Evolutionary conservation across 2,329 filamentous ascomycete genomes (phyloP), one percentile per base, ranked within the genome.

Genomic region (Cercospora zeina): DNA sequence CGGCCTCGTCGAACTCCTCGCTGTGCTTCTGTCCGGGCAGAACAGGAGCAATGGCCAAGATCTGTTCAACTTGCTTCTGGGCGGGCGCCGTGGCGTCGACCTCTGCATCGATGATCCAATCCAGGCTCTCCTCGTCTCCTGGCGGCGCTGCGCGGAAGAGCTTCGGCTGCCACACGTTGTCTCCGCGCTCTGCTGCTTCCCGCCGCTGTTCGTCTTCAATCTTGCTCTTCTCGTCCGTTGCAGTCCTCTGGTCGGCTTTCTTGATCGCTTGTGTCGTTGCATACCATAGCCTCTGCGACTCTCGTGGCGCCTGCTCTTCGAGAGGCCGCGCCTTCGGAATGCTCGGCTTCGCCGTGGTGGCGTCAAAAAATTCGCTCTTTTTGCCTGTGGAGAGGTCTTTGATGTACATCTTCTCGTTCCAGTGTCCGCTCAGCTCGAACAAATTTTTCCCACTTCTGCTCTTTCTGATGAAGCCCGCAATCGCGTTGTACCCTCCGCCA

Each of bases 181-280:
- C 87, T 53, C 85, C 85, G 70, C 95, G 84, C 71, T 86, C 86
- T 16, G 92, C 89, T 1, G 95, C 92, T 73, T 97, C 93, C 66
- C 93, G 88, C 71, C 95, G 85, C 77, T 99, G 95, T 72, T 85
- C 87, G 71, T 97, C 93, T 75, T 99, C 95, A 62, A 99, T 91
- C 74, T 89, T 90, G n/a, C 90, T 93, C 80, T 99, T 99, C 73
- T 97, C 93, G 66, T 95, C 90, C 0, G 95, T 99, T 3, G 95
- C 95, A 8, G 89, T 78, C 68, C 91, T 89, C 71, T 99, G 95
- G 70, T 99, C 93, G 62, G 88, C 86, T 54, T 89, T 87, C 72
- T 88, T 89, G 65, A 99, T 88, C 0, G 93, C 95, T 68, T 87
- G 83, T 8, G 88, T 89, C 0, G 93, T 96, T 54, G 86, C 87